Evolutionary conservation across 78 protist genomes (phyloP), one percentile per base, ranked within the genome.

Genomic region (Diacronema lutheri): DNA sequence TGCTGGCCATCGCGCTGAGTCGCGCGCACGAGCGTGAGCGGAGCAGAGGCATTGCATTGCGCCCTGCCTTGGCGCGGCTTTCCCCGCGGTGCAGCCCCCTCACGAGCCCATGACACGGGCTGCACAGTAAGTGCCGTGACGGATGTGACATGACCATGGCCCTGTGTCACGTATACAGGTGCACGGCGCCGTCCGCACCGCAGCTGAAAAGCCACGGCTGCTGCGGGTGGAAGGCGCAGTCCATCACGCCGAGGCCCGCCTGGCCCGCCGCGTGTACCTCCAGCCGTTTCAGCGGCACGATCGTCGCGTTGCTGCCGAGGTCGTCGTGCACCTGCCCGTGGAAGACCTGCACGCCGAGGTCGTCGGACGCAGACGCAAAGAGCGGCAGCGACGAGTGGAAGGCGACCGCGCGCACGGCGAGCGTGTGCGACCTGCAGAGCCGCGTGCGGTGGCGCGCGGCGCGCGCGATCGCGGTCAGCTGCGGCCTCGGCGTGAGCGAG

Each of bases 181-280:
- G 79, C 37, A 95, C 86, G 21, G 89, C 85, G 57, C 91, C 90
- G 77, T 96, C 98, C 4, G 94, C 96, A 33, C 96, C 97, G 1
- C 96, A 87, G n/a, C 93, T 78, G 87, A 96, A 92, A 14, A 97
- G 61, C 99, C 99, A 98, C 16, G 99, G 99, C 90, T 94, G 97
- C 26, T 81, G 83, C 69, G 99, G 99, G 60, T 98, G 99, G 87
- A 91, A 98, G 38, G 64, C 66, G 72, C 90, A 23, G 64, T 94
- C 96, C 16, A 96, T 57, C 20, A 96, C 95, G 72, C 98, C 99
- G 7, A 91, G 41, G 50, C 50, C 50, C 50, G 50, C 3, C 16
- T 3, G 16, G 16, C 16, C 3, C 16, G 16, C 7, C 50, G 3
- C 16, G 65, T 65, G 77, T 40, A 0, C 19, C 10, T 44, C 29